Evolutionary conservation across 139 green algal genomes (phyloP).

Genomic region (Volvox africanus): DNA sequence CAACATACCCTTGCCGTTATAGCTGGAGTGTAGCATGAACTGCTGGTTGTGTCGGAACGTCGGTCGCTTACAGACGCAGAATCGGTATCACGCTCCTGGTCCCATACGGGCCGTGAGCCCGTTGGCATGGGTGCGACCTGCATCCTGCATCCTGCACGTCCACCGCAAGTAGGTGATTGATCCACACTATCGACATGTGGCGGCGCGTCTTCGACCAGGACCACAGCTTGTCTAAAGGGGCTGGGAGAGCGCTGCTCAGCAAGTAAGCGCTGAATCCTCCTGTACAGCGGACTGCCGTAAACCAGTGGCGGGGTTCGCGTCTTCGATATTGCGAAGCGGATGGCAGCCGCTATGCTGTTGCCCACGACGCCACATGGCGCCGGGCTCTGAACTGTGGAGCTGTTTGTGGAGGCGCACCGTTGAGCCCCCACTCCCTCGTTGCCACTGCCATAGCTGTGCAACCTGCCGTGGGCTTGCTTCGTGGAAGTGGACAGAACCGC

Average conservation of each 20-base stretch:
- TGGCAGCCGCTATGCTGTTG: background rate
- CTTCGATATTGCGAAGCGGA: background rate
- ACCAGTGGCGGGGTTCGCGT: background rate
- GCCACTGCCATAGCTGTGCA: background rate
- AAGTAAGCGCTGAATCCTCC: conserved; percentile 26
- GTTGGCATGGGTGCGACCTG: background rate
- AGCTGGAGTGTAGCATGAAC: background rate
- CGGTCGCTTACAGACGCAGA: background rate
- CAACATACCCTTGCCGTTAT: background rate
- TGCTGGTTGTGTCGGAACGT: background rate
- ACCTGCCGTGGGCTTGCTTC: background rate
- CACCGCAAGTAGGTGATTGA: background rate
- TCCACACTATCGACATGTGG: background rate
- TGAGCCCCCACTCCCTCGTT: background rate
- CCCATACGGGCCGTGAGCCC: background rate
- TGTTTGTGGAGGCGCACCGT: no score
- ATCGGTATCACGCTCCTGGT: background rate
- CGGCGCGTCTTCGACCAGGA: background rate
- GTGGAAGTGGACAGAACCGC: background rate
- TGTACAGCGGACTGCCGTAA: conserved; percentile 16
- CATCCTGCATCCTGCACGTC: background rate
- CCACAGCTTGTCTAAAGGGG: background rate
- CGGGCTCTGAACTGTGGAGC: background rate
- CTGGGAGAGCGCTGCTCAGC: background rate
- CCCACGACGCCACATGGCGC: background rate